Percentiles rank a stretch among this genome's conserved stretches.
These are phyloP conservation scores for Xanthoconium purpureum DNA, from an alignment of 768 basidiomycete species.

Conservation along the genomic window DNA sequence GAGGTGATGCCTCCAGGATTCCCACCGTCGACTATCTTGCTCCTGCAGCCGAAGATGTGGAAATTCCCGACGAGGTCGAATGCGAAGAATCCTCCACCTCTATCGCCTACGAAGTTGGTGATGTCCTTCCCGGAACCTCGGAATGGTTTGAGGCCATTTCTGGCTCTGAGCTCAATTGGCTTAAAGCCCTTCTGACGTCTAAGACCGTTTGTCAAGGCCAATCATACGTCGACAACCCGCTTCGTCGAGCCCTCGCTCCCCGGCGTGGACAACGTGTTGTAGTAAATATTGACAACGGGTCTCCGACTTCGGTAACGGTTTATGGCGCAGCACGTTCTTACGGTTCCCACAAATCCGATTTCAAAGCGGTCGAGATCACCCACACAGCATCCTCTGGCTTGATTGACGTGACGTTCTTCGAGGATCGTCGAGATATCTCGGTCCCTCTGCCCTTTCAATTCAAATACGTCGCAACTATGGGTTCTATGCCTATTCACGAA, in stretches of 20 bases:
- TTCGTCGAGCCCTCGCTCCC: constrained; percentile 82
- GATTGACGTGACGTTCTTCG: constrained; percentile 75
- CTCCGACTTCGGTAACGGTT: constrained; percentile 57
- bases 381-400: constrained; percentile 50
- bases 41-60: constrained; percentile 40
- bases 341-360: constrained; percentile 65
- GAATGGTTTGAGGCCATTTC: constrained; percentile 85
- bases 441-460: constrained; percentile 83
- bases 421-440: constrained; percentile 73
- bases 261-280: constrained; percentile 77
- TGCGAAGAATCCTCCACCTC: constrained; percentile 41
- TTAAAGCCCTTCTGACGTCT: constrained; percentile 79
- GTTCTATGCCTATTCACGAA: constrained; percentile 92
- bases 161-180: constrained; percentile 81
- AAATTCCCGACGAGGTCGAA: constrained; percentile 41
- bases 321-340: constrained; percentile 80
- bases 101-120: constrained; percentile 50
- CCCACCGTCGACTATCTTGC: constrained; percentile 86
- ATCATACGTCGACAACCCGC: constrained; percentile 84
- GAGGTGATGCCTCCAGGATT: constrained; percentile 67
- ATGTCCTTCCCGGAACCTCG: constrained; percentile 53
- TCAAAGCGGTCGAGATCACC: constrained; percentile 80
- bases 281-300: constrained; percentile 45
- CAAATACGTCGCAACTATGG: constrained; percentile 82
- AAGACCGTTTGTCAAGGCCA: constrained; percentile 83